Conservation (phyloP, 495 filamentous ascomycete genomes). For the Penicillium desertorum region DNA sequence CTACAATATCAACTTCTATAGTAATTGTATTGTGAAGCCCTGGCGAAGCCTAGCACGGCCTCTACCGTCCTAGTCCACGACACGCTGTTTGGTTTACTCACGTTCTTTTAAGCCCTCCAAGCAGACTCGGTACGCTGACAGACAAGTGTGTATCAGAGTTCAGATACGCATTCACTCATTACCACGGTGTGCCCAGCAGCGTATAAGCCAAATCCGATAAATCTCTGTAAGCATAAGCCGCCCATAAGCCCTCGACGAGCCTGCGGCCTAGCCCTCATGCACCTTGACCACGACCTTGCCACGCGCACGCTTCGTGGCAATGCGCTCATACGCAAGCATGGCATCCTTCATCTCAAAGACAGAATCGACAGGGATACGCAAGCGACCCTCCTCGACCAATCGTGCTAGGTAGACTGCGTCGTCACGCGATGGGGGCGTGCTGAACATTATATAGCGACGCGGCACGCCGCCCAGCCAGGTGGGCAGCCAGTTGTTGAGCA, state of each 20-base stretch:
- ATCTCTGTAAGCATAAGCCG: too few relatives aligned
- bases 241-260: background rate
- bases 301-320: constrained; percentile 34
- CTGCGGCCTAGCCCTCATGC: background rate
- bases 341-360: constrained; percentile 39
- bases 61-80: too few relatives aligned
- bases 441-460: constrained; percentile 33
- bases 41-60: too few relatives aligned
- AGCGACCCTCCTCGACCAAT: constrained; percentile 29
- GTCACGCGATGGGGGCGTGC: constrained; percentile 24
- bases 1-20: too few relatives aligned
- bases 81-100: too few relatives aligned
- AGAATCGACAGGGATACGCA: constrained; percentile 38
- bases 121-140: too few relatives aligned
- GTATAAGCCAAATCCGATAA: too few relatives aligned
- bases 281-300: constrained; percentile 42
- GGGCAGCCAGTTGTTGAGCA: constrained; percentile 36
- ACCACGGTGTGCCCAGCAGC: too few relatives aligned
- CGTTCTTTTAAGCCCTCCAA: too few relatives aligned
- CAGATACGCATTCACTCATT: too few relatives aligned
- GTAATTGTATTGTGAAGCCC: too few relatives aligned
- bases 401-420: constrained; percentile 27
- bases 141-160: too few relatives aligned
- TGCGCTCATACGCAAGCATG: constrained; percentile 31
- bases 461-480: constrained; percentile 39